A percentile compares a stretch with the other conserved stretches of the same genome.
These are phyloP conservation scores for Tricholoma bakamatsutake DNA, from an alignment of 768 basidiomycete genomes.

Conservation along the genomic window DNA sequence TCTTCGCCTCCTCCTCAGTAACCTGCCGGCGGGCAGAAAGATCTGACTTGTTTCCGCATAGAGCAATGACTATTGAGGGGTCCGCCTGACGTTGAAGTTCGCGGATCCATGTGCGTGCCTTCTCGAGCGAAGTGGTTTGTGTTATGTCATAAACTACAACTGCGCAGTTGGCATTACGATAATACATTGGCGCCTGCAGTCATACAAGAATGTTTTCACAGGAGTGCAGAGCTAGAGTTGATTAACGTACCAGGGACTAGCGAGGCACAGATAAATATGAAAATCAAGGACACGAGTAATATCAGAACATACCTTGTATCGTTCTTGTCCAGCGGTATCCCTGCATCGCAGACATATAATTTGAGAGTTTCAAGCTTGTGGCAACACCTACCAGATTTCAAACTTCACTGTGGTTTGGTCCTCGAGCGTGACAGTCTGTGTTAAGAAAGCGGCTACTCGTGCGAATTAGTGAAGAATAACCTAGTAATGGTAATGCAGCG, in stretches of 20 bases:
- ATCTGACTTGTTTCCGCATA: conserved; percentile 95
- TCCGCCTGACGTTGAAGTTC: conserved; percentile 98
- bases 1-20: conserved; percentile 82
- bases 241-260: conserved; percentile 37
- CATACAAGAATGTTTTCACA: not conserved
- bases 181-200: conserved; percentile 87
- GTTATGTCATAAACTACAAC: conserved; percentile 98
- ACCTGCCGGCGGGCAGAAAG: conserved; percentile 81
- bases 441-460: conserved; percentile 84
- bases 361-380: not conserved
- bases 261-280: conserved; percentile 4
- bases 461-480: conserved; percentile 4
- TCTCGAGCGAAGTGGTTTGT: conserved; percentile 84
- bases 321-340: conserved; percentile 96
- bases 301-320: conserved; percentile 66
- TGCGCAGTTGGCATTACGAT: conserved; percentile 90
- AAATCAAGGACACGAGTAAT: conserved; percentile 5
- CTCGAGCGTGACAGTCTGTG: conserved; percentile 92
- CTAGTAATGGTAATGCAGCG: conserved; percentile 11
- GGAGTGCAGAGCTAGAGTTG: conserved; percentile 9
- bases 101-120: conserved; percentile 93
- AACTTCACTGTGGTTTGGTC: conserved; percentile 93
- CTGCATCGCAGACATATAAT: conserved; percentile 30
- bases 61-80: conserved; percentile 91
- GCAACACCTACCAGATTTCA: conserved; percentile 78